phyloP scores from a whole-genome alignment of 2,329 filamentous ascomycete genomes.

The Plectosphaerella sp. region DNA sequence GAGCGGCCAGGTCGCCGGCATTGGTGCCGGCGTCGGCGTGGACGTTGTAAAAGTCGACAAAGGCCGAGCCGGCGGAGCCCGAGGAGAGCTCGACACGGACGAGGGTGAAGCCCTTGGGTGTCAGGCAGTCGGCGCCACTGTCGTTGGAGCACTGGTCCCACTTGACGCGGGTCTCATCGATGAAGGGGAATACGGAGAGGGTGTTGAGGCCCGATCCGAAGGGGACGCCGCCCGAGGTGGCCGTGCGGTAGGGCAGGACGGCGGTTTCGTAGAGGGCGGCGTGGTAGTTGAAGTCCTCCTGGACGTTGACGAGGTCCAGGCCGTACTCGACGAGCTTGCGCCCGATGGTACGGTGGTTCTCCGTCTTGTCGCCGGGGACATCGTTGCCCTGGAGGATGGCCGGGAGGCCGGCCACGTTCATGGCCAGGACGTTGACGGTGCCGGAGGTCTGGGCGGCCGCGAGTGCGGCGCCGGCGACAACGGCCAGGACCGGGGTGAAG shows the following conservation, averaged over 20 bases:
- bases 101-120: constrained; percentile 66
- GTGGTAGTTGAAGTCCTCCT: constrained; percentile 70
- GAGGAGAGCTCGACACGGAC: constrained; percentile 51
- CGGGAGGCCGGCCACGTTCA: constrained; percentile 59
- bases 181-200: constrained; percentile 50
- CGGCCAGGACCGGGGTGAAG: constrained; percentile 5
- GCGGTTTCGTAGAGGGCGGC: constrained; percentile 57
- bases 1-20: constrained; percentile 46
- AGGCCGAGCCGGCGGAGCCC: constrained; percentile 42
- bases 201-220: constrained; percentile 64
- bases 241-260: constrained; percentile 54
- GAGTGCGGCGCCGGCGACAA: constrained; percentile 1
- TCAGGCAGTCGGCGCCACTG: constrained; percentile 56
- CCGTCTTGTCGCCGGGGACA: constrained; percentile 56
- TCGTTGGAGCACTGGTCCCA: constrained; percentile 56
- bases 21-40: constrained; percentile 61
- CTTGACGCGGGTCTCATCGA: constrained; percentile 50
- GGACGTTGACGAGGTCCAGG: constrained; percentile 60
- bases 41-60: constrained; percentile 61
- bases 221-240: constrained; percentile 60
- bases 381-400: constrained; percentile 53
- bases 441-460: constrained; percentile 15
- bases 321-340: constrained; percentile 48
- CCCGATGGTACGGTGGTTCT: constrained; percentile 54
- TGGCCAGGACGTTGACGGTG: constrained; percentile 47